Evolutionary conservation across 164 flowering plant genomes (phyloP).

Genomic region (Kingdonia uniflora): DNA sequence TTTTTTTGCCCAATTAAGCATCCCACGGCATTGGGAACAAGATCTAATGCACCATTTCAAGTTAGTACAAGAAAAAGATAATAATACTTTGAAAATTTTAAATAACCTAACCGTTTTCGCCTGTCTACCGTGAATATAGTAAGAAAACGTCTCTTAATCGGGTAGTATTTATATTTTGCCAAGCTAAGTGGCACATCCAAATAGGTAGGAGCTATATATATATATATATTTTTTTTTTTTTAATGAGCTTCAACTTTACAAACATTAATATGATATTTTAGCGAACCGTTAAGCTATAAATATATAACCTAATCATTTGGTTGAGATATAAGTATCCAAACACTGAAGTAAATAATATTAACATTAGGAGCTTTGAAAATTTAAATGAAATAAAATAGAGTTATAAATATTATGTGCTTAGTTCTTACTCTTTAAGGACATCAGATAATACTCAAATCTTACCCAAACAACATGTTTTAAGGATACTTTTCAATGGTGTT

Average conservation of each 20-base stretch:
- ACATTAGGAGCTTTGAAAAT: no score
- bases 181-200: slow-evolving; percentile 19
- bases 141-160: not conserved
- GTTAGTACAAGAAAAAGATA: slow-evolving; percentile 11
- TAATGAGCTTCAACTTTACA: not conserved
- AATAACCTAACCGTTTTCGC: not conserved
- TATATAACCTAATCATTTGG: no score
- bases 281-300: no score
- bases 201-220: slow-evolving; percentile 20
- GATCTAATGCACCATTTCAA: slow-evolving; percentile 15
- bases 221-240: not conserved
- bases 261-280: not conserved
- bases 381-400: no score
- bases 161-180: not conserved
- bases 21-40: slow-evolving; percentile 4
- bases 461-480: no score
- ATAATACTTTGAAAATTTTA: slow-evolving; percentile 5
- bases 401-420: no score
- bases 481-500: no score
- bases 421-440: no score
- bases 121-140: no score
- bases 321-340: no score
- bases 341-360: no score
- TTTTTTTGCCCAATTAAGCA: not conserved
- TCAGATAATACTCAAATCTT: no score